Conservation (phyloP, 2,329 filamentous ascomycete species). For the Cordyceps javanica region DNA sequence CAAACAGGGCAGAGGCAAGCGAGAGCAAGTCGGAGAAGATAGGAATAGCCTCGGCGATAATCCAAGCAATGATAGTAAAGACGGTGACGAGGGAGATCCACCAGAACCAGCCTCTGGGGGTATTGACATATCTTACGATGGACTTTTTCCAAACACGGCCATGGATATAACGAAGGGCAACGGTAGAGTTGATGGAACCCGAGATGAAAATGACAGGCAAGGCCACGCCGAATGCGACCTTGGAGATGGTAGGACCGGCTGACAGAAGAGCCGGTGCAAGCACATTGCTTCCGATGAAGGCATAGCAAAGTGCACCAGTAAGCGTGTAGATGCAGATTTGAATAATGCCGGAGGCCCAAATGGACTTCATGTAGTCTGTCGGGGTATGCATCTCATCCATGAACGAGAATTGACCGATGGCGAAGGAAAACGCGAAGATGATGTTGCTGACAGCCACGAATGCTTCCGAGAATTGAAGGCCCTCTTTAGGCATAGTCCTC, state of each 20-base stretch:
- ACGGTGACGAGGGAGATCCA: constrained; percentile 53
- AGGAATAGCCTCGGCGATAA: constrained; percentile 65
- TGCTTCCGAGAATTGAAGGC: constrained; percentile 40
- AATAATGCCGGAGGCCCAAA: constrained; percentile 50
- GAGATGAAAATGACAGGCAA: constrained; percentile 62
- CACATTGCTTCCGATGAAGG: constrained; percentile 54
- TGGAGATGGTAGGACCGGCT: constrained; percentile 47
- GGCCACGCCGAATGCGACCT: constrained; percentile 59
- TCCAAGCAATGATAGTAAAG: constrained; percentile 57
- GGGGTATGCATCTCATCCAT: constrained; percentile 39
- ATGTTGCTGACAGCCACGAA: constrained; percentile 57
- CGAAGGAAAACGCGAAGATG: constrained; percentile 54
- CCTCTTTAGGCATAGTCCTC: constrained; percentile 30
- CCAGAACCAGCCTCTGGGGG: constrained; percentile 31
- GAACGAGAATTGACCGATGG: constrained; percentile 35
- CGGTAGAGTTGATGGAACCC: constrained; percentile 53
- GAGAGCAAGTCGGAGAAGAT: constrained; percentile 60
- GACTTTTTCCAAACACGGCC: constrained; percentile 29
- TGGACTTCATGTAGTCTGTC: constrained; percentile 36
- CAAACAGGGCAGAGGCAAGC: constrained; percentile 40
- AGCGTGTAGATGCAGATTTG: constrained; percentile 57
- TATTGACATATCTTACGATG: constrained; percentile 33
- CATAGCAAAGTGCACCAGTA: constrained; percentile 59
- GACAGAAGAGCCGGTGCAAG: constrained; percentile 58
- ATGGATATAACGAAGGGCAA: constrained; percentile 33